Evolutionary conservation across 148 eudicot genomes (phyloP).

Genomic region (Rhododendron williamsianum): DNA sequence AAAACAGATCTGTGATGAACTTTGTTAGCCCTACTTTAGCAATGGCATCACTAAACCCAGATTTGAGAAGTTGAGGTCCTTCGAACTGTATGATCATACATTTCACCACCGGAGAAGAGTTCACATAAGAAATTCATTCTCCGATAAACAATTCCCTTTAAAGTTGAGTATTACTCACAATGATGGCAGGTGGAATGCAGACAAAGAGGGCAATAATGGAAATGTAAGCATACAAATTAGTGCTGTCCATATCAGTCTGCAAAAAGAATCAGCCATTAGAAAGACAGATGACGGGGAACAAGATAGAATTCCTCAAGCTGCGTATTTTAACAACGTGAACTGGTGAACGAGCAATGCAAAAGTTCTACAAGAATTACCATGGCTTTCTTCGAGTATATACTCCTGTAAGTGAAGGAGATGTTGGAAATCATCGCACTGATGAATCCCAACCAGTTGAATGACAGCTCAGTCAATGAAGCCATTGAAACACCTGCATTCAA

Average conservation of each 20-base stretch:
- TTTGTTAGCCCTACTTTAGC: constrained; percentile 90
- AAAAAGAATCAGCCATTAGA: constrained; percentile 16
- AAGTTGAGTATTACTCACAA: constrained; percentile 48
- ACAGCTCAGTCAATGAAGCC: constrained; percentile 95
- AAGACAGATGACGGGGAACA: neutral
- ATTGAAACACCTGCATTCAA: constrained; percentile 79
- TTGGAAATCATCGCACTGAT: constrained; percentile 98
- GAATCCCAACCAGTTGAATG: constrained; percentile 96
- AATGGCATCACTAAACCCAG: constrained; percentile 85
- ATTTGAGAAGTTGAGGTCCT: constrained; percentile 76
- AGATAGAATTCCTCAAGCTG: neutral
- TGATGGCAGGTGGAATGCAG: constrained; percentile 89
- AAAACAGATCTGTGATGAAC: constrained; percentile 79
- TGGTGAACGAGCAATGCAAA: constrained; percentile 5
- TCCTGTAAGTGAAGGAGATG: constrained; percentile 98
- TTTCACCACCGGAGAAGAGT: neutral
- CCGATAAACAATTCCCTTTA: neutral
- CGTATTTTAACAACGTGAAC: neutral
- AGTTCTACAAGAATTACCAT: constrained; percentile 45
- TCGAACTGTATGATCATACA: constrained; percentile 46
- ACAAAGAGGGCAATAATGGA: constrained; percentile 86
- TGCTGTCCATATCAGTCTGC: constrained; percentile 99
- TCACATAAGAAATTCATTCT: neutral
- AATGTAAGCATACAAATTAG: constrained; percentile 94
- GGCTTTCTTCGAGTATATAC: constrained; percentile 97